A percentile compares a stretch with the other conserved stretches of the same genome.
phyloP scores from a whole-genome alignment of 768 basidiomycete species.

The Termitomyces sp. region DNA sequence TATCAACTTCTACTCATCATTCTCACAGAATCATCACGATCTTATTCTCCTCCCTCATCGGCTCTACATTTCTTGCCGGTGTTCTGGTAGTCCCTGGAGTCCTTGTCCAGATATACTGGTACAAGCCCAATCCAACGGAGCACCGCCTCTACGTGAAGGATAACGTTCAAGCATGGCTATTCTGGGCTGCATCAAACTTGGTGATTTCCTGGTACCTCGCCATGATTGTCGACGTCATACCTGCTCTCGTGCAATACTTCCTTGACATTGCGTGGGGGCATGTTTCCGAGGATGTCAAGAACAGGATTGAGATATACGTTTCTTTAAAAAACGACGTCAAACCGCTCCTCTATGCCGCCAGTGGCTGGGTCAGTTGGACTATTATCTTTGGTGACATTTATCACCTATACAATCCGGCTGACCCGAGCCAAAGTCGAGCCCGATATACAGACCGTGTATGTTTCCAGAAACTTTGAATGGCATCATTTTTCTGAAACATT shows the following conservation, averaged over 20 bases:
- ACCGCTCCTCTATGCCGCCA: conserved; percentile 69
- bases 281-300: conserved; percentile 66
- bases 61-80: conserved; percentile 62
- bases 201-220: conserved; percentile 79
- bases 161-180: conserved; percentile 75
- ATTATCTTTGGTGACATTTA: conserved; percentile 72
- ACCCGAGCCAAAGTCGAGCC: conserved; percentile 45
- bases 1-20: not conserved
- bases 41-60: conserved; percentile 71
- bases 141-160: conserved; percentile 58
- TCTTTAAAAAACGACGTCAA: conserved; percentile 69
- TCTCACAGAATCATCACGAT: conserved; percentile 48
- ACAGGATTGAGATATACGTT: conserved; percentile 64
- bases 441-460: conserved; percentile 55
- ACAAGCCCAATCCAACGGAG: conserved; percentile 51
- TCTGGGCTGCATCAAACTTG: conserved; percentile 78
- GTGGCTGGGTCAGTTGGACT: conserved; percentile 70
- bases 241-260: conserved; percentile 46
- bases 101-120: conserved; percentile 69
- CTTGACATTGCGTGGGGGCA: conserved; percentile 71
- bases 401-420: conserved; percentile 42
- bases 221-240: conserved; percentile 66
- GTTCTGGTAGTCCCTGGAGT: conserved; percentile 60
- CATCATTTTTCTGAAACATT: not conserved
- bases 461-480: conserved; percentile 1